phyloP scores from a whole-genome alignment of 495 filamentous ascomycete genomes.

The Penicillium crystallinum region DNA sequence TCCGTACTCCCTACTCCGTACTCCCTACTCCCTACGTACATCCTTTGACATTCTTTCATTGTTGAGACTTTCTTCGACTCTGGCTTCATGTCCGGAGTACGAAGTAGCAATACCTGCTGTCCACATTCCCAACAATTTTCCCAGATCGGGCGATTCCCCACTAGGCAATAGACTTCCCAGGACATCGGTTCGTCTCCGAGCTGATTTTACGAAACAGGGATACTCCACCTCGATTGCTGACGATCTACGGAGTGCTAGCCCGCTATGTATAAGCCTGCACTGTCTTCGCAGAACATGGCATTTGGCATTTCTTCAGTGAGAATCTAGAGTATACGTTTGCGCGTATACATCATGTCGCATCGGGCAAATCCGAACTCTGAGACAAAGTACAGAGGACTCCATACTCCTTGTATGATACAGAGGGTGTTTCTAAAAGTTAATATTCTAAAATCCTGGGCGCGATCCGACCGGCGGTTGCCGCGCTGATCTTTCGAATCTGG shows the following conservation, averaged over 20 bases:
- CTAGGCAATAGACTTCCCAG: background rate
- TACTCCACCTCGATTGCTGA: background rate
- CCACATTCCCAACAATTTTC: background rate
- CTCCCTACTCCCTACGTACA: no score
- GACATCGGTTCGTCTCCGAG: background rate
- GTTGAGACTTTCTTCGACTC: no score
- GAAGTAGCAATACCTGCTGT: background rate
- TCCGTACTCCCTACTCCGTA: no score
- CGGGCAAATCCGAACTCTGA: background rate
- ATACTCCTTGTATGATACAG: background rate
- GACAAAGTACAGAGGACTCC: no score
- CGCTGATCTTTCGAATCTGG: background rate
- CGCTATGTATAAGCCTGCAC: background rate
- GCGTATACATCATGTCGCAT: background rate
- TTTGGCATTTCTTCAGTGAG: no score
- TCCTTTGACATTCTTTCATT: no score
- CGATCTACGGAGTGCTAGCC: no score
- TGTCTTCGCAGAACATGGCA: background rate
- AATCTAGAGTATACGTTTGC: no score
- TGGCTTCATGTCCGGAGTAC: background rate
- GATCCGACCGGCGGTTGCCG: background rate
- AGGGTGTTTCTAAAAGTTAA: background rate
- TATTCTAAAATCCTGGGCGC: background rate
- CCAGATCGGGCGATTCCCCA: background rate
- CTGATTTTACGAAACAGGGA: background rate